A percentile compares a stretch with the other conserved stretches of the same genome.
Evolutionary conservation across 495 filamentous ascomycete species (phyloP).

Genomic region (Trichocladium uniseriatum): DNA sequence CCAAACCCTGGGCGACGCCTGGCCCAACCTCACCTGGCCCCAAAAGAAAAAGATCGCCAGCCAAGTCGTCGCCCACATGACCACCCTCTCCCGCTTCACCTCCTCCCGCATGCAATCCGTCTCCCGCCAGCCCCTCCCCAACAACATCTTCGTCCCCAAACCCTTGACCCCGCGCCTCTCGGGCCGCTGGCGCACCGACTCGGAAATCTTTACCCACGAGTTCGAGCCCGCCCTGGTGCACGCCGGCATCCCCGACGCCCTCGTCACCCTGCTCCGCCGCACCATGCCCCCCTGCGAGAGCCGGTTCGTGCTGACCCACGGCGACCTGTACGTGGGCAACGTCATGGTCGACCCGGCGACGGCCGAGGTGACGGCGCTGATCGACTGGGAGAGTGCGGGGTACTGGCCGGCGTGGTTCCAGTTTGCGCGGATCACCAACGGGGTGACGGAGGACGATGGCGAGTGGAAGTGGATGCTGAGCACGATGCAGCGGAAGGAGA

Average conservation of each 20-base stretch:
- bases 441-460: not conserved
- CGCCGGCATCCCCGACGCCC: too few relatives aligned
- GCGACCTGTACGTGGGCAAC: slow-evolving; percentile 9
- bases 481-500: too few relatives aligned
- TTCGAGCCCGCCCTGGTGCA: not conserved
- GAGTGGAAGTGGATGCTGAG: slow-evolving; percentile 5
- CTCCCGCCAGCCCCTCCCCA: not conserved
- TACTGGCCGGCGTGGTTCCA: slow-evolving; percentile 12
- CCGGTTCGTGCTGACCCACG: not conserved
- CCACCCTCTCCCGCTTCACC: not conserved
- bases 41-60: not conserved
- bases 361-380: slow-evolving; percentile 1
- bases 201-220: not conserved
- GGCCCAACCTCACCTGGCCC: not conserved
- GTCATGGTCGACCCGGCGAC: not conserved
- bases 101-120: not conserved
- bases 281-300: slow-evolving; percentile 3
- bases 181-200: not conserved
- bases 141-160: slow-evolving; percentile 4
- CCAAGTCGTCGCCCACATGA: not conserved
- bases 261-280: not conserved
- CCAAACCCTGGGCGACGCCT: not conserved
- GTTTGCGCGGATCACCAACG: slow-evolving; percentile 5
- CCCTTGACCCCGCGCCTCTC: not conserved
- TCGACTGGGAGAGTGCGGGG: slow-evolving; percentile 10